phyloP scores from a whole-genome alignment of 352 stramenopile genomes.

The Phytophthora uliginosa region DNA sequence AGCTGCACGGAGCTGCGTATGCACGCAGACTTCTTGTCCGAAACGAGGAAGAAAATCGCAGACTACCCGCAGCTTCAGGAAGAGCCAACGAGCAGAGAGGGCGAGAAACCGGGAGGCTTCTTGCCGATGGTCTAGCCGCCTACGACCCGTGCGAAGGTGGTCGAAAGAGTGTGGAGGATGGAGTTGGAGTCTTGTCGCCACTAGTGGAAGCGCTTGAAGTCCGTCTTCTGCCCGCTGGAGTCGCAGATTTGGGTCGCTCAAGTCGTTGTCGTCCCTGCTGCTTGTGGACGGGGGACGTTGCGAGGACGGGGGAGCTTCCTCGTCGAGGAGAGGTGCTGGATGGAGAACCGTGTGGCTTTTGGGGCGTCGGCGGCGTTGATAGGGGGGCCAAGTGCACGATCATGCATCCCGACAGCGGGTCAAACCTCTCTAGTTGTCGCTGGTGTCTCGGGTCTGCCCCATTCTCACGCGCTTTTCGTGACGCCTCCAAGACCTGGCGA shows the following conservation, averaged over 20 bases:
- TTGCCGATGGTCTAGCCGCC: slow-evolving; percentile 30
- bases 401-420: slow-evolving; percentile 52
- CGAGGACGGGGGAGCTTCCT: slow-evolving; percentile 14
- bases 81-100: slow-evolving; percentile 16
- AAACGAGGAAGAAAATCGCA: slow-evolving; percentile 26
- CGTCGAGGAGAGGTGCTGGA: slow-evolving; percentile 21
- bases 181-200: not conserved
- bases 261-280: slow-evolving; percentile 1
- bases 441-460: slow-evolving; percentile 12
- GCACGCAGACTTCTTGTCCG: slow-evolving; percentile 45
- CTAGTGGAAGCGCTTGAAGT: not conserved
- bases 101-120: slow-evolving; percentile 15
- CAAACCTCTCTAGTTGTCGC: slow-evolving; percentile 45
- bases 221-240: slow-evolving; percentile 2
- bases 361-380: slow-evolving; percentile 32
- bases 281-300: slow-evolving; percentile 7
- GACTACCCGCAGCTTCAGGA: slow-evolving; percentile 19
- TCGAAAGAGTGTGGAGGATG: slow-evolving; percentile 6
- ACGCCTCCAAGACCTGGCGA: slow-evolving; percentile 42
- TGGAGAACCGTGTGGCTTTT: slow-evolving; percentile 25
- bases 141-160: not conserved
- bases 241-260: slow-evolving; percentile 29
- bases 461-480: slow-evolving; percentile 5
- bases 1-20: slow-evolving; percentile 47
- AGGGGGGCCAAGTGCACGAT: slow-evolving; percentile 31